Percentiles rank a stretch among this genome's conserved stretches.
Evolutionary conservation across 2,329 filamentous ascomycete genomes (phyloP).

Genomic region (Fusarium clavum): DNA sequence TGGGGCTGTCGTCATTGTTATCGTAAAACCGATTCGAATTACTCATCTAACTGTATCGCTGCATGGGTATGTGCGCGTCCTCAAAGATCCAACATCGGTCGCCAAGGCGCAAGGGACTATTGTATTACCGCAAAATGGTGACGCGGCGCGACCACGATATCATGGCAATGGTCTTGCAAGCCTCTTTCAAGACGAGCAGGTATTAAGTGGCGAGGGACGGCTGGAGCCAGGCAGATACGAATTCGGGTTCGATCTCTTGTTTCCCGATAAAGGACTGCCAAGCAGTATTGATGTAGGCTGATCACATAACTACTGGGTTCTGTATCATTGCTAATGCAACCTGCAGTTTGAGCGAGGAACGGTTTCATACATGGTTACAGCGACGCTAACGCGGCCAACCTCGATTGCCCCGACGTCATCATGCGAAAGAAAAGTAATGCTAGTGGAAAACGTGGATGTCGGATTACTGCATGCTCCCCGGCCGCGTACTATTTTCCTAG

Average conservation of each 20-base stretch:
- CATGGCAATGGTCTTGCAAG: slow-evolving; percentile 83
- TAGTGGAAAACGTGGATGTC: slow-evolving; percentile 88
- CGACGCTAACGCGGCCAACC: slow-evolving; percentile 89
- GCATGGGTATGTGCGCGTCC: slow-evolving; percentile 83
- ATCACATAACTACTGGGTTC: neutral
- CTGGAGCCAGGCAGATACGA: slow-evolving; percentile 80
- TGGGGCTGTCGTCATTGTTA: slow-evolving; percentile 77
- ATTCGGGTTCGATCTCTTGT: slow-evolving; percentile 80
- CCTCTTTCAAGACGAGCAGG: slow-evolving; percentile 84
- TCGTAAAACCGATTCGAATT: slow-evolving; percentile 79
- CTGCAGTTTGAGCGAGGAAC: slow-evolving; percentile 92
- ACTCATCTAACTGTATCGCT: slow-evolving; percentile 84
- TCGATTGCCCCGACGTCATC: slow-evolving; percentile 83
- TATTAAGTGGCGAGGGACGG: slow-evolving; percentile 81
- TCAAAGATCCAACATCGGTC: slow-evolving; percentile 73
- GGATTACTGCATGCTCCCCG: slow-evolving; percentile 79
- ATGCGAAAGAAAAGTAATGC: slow-evolving; percentile 82
- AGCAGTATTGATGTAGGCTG: slow-evolving; percentile 91
- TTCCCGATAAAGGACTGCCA: slow-evolving; percentile 76
- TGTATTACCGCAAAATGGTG: slow-evolving; percentile 54
- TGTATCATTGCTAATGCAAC: slow-evolving; percentile 18
- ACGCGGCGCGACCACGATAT: slow-evolving; percentile 63
- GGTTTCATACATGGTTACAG: slow-evolving; percentile 90
- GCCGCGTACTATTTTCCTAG: slow-evolving; percentile 85
- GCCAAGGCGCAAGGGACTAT: slow-evolving; percentile 62